These are phyloP conservation scores for Herpetomonas samuelpessoai DNA, from an alignment of 208 protist species.

Conservation along the genomic window DNA sequence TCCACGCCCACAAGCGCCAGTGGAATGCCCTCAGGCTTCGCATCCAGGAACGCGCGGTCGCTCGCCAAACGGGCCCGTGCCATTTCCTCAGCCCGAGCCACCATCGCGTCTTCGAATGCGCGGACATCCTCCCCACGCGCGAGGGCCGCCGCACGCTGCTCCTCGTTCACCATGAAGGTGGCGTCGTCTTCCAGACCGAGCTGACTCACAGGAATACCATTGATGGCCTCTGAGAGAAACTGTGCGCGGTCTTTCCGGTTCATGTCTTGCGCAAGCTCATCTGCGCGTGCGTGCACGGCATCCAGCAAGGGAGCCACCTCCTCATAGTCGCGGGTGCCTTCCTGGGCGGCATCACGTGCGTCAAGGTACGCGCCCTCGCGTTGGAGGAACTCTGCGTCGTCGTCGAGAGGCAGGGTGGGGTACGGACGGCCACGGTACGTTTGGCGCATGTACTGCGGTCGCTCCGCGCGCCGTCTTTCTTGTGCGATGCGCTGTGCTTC, in stretches of 20 bases:
- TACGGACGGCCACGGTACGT: constrained; percentile 15
- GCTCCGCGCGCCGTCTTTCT: constrained; percentile 15
- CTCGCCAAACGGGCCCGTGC: constrained; percentile 26
- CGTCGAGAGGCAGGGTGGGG: constrained; percentile 2
- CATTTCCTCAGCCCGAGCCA: constrained; percentile 36
- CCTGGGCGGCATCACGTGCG: constrained; percentile 39
- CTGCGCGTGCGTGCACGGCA: constrained; percentile 38
- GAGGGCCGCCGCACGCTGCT: constrained; percentile 23
- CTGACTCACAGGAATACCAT: constrained; percentile 42
- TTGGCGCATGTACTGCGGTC: constrained; percentile 15
- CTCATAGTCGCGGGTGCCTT: constrained; percentile 16
- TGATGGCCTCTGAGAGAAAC: constrained; percentile 31
- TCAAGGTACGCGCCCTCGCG: constrained; percentile 32
- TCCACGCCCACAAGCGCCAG: constrained; percentile 52
- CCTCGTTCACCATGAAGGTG: constrained; percentile 30
- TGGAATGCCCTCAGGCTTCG: constrained; percentile 41
- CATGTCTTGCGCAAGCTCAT: constrained; percentile 42
- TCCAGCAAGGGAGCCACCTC: constrained; percentile 18
- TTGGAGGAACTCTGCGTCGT: constrained; percentile 16
- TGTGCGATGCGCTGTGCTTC: constrained; percentile 18
- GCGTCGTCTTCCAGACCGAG: constrained; percentile 56
- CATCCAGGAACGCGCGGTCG: constrained; percentile 56
- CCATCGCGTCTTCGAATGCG: constrained; percentile 36
- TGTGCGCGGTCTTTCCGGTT: constrained; percentile 35
- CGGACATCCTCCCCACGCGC: constrained; percentile 9